Evolutionary conservation across 306 rosid genomes (phyloP).

Genomic region (Citrullus amarus): DNA sequence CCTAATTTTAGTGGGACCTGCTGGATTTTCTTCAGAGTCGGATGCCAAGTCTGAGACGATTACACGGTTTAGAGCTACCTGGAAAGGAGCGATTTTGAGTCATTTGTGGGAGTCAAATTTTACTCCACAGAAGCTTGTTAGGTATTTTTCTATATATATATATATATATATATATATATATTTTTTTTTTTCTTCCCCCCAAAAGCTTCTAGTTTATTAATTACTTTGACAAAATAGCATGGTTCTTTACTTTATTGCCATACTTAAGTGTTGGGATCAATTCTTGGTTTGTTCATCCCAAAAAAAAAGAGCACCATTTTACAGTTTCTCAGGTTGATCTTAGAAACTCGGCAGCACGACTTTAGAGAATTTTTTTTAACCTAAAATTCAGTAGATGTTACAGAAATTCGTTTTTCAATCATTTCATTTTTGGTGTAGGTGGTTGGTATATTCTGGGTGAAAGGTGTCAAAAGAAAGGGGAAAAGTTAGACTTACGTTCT

Average conservation of each 20-base stretch:
- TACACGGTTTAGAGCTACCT: conserved; percentile 56
- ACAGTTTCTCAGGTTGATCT: background rate
- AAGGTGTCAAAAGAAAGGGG: background rate
- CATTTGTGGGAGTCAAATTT: conserved; percentile 96
- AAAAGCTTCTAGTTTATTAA: background rate
- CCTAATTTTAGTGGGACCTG: conserved; percentile 84
- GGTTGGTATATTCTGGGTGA: background rate
- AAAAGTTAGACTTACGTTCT: background rate
- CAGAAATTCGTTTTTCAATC: background rate
- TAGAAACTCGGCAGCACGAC: background rate
- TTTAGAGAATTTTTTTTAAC: background rate
- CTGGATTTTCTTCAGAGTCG: conserved; percentile 55
- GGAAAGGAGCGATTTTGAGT: conserved; percentile 78
- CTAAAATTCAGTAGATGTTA: background rate
- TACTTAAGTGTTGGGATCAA: background rate
- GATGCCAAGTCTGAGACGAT: conserved; percentile 46
- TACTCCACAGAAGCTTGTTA: conserved; percentile 67
- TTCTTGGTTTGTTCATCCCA: background rate
- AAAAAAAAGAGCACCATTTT: background rate
- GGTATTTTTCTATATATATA: conserved; percentile 25
- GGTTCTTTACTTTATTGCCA: background rate
- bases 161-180: background rate
- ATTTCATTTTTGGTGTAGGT: background rate
- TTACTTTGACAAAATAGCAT: background rate
- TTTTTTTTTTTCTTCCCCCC: background rate